phyloP scores from a whole-genome alignment of 2,329 filamentous ascomycete genomes.

The Ilyonectria destructans region DNA sequence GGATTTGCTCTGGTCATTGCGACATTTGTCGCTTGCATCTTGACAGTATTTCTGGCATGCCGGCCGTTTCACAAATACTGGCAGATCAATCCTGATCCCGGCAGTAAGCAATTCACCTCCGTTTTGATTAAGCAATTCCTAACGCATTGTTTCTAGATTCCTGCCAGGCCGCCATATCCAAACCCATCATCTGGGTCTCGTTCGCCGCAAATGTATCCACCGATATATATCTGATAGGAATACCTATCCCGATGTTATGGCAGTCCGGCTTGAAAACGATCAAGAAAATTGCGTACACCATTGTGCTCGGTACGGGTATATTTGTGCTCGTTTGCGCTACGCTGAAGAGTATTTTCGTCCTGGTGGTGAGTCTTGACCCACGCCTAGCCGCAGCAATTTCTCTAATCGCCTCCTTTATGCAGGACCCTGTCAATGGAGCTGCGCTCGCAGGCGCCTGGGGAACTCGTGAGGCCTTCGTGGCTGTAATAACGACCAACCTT shows the following conservation, averaged over 20 bases:
- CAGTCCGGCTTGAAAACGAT: conserved; percentile 51
- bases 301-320: conserved; percentile 58
- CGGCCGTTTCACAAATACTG: conserved; percentile 68
- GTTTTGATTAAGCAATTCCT: background rate
- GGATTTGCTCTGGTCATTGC: conserved; percentile 64
- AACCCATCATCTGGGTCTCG: conserved; percentile 66
- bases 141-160: conserved; percentile 51
- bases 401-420: background rate
- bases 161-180: conserved; percentile 65
- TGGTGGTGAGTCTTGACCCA: conserved; percentile 49
- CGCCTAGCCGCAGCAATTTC: background rate
- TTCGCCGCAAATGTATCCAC: conserved; percentile 68
- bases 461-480: conserved; percentile 60
- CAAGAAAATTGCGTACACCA: conserved; percentile 57
- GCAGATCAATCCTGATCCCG: conserved; percentile 73
- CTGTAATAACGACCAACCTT: conserved; percentile 59
- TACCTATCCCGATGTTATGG: conserved; percentile 68
- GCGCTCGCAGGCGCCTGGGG: conserved; percentile 58
- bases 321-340: conserved; percentile 59
- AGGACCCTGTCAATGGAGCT: conserved; percentile 58
- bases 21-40: conserved; percentile 66
- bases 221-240: conserved; percentile 71
- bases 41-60: conserved; percentile 67
- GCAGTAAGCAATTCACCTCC: conserved; percentile 58
- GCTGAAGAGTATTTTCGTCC: conserved; percentile 57